These are phyloP conservation scores for Talaromyces proteolyticus DNA, from an alignment of 495 filamentous ascomycete species.

Conservation along the genomic window DNA sequence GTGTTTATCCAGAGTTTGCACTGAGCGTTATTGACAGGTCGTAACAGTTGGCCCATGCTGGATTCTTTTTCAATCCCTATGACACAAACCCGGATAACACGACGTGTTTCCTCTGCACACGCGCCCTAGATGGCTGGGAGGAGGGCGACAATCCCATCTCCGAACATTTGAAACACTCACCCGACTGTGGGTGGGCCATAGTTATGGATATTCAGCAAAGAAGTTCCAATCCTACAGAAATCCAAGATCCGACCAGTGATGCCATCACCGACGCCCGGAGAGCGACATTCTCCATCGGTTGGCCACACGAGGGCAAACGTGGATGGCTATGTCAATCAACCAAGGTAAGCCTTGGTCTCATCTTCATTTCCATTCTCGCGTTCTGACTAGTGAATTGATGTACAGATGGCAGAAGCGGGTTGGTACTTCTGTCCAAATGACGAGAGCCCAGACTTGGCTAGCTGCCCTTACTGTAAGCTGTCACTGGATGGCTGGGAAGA, in stretches of 20 bases:
- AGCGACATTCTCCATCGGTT: slow-evolving; percentile 68
- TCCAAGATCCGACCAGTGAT: slow-evolving; percentile 66
- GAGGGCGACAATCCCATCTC: slow-evolving; percentile 68
- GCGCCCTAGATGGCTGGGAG: slow-evolving; percentile 85
- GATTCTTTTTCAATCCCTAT: slow-evolving; percentile 81
- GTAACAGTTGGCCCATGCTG: slow-evolving; percentile 74
- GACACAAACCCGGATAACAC: slow-evolving; percentile 77
- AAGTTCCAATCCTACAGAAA: slow-evolving; percentile 54
- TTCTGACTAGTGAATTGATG: slow-evolving; percentile 11
- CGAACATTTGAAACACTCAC: slow-evolving; percentile 80
- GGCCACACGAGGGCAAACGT: slow-evolving; percentile 85
- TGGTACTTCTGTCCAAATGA: slow-evolving; percentile 86
- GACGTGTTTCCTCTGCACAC: slow-evolving; percentile 77
- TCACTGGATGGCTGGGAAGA: slow-evolving; percentile 90
- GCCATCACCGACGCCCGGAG: slow-evolving; percentile 68
- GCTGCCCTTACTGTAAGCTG: slow-evolving; percentile 81
- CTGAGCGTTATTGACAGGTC: slow-evolving; percentile 9
- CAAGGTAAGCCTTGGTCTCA: slow-evolving; percentile 49
- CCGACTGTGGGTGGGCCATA: slow-evolving; percentile 83
- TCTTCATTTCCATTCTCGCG: slow-evolving; percentile 5
- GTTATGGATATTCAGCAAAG: slow-evolving; percentile 63
- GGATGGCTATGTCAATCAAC: slow-evolving; percentile 84
- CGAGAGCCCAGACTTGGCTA: slow-evolving; percentile 77
- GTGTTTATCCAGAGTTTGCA: background rate
- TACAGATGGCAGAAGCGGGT: slow-evolving; percentile 80